These are phyloP conservation scores for Striga hermonthica DNA, from an alignment of 305 asterid genomes.

Conservation along the genomic window DNA sequence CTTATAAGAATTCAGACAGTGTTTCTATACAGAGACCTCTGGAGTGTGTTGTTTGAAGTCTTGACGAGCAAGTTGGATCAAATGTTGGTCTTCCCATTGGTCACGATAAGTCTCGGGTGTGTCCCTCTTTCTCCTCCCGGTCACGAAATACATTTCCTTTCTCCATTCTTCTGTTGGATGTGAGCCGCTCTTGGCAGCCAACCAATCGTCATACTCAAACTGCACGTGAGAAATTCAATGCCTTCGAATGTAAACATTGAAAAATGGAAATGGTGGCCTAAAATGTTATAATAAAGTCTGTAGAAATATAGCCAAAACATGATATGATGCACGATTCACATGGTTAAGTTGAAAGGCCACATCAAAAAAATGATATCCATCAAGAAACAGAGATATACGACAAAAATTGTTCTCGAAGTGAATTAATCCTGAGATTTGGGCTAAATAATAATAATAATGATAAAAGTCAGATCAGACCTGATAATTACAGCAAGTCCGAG, in stretches of 20 bases:
- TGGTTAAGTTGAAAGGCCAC: too few relatives aligned
- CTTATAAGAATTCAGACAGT: neutral
- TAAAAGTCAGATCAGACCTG: too few relatives aligned
- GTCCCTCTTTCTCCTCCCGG: slow-evolving; percentile 49
- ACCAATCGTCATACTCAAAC: slow-evolving; percentile 85
- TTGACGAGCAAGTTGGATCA: slow-evolving; percentile 49
- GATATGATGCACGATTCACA: neutral
- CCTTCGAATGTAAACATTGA: neutral
- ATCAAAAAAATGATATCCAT: too few relatives aligned
- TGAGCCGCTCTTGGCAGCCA: slow-evolving; percentile 59
- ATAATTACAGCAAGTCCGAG: too few relatives aligned
- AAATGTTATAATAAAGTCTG: too few relatives aligned
- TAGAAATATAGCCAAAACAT: neutral
- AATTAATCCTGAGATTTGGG: too few relatives aligned
- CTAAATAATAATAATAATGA: too few relatives aligned
- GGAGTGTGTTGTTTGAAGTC: slow-evolving; percentile 48
- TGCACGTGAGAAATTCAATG: slow-evolving; percentile 29
- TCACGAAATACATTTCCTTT: slow-evolving; percentile 58
- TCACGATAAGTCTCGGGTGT: slow-evolving; percentile 71
- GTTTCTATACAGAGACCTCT: slow-evolving; percentile 14
- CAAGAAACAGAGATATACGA: too few relatives aligned
- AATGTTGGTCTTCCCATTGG: slow-evolving; percentile 72
- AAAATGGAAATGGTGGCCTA: neutral
- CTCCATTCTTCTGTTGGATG: slow-evolving; percentile 71
- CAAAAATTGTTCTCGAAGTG: too few relatives aligned